These are phyloP conservation scores for Annulohypoxylon truncatum DNA, from an alignment of 2,329 filamentous ascomycete genomes.

Conservation along the genomic window DNA sequence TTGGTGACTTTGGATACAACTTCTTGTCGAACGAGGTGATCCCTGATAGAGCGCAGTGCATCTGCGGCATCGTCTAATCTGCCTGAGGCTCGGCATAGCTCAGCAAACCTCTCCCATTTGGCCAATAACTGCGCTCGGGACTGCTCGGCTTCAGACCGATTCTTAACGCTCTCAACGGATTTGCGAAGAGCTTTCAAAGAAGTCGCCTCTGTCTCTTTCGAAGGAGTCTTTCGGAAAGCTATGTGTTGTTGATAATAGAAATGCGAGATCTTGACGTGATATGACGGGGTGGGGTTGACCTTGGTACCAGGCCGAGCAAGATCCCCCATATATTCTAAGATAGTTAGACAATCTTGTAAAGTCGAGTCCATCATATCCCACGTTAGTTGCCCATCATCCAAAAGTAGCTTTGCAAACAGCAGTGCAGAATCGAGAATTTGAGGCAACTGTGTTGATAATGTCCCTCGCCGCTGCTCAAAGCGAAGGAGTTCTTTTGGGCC, in stretches of 20 bases:
- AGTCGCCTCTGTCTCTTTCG: constrained; percentile 55
- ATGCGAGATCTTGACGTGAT: constrained; percentile 75
- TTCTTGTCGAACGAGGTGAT: constrained; percentile 69
- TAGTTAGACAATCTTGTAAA: constrained; percentile 65
- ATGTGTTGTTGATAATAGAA: constrained; percentile 75
- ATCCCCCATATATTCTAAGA: constrained; percentile 66
- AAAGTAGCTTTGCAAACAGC: constrained; percentile 64
- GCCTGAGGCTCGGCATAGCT: constrained; percentile 66
- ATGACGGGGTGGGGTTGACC: constrained; percentile 54
- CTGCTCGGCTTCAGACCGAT: constrained; percentile 65
- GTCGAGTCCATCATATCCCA: constrained; percentile 69
- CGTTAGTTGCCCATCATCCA: constrained; percentile 59
- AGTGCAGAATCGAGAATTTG: constrained; percentile 71
- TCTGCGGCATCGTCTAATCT: constrained; percentile 67
- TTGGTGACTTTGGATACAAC: constrained; percentile 65
- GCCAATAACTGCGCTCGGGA: constrained; percentile 68
- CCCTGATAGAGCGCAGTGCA: constrained; percentile 70
- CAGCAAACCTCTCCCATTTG: constrained; percentile 76
- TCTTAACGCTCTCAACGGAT: constrained; percentile 71
- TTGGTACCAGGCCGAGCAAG: constrained; percentile 43
- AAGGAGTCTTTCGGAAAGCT: constrained; percentile 59
- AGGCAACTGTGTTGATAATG: constrained; percentile 63
- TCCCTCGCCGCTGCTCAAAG: constrained; percentile 69
- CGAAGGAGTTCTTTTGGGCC: constrained; percentile 68
- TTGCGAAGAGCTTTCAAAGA: constrained; percentile 69